Evolutionary conservation across 768 basidiomycete genomes (phyloP).

Genomic region (Xerocomellus intermedius): DNA sequence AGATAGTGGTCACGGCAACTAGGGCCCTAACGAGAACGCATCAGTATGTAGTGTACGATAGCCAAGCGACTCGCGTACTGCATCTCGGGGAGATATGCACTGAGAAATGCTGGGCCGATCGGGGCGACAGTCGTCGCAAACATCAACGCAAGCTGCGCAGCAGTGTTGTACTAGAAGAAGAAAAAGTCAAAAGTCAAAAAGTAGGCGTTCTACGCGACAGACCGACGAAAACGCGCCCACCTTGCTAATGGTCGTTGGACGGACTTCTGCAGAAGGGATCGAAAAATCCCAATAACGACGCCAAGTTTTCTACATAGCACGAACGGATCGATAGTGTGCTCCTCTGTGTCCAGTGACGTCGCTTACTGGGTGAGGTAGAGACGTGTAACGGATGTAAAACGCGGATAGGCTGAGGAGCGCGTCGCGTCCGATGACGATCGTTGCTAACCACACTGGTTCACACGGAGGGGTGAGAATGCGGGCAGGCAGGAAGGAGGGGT

Average conservation of each 20-base stretch:
- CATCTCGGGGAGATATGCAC: conserved; percentile 55
- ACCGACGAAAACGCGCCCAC: conserved; percentile 34
- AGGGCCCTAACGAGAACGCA: conserved; percentile 55
- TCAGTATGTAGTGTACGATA: background rate
- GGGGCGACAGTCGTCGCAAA: conserved; percentile 85
- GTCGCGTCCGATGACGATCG: conserved; percentile 87
- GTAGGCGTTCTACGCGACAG: background rate
- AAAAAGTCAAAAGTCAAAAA: background rate
- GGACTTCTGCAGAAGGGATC: conserved; percentile 92
- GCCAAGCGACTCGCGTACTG: conserved; percentile 56
- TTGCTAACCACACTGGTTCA: conserved; percentile 73
- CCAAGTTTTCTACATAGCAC: conserved; percentile 75
- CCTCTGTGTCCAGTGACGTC: background rate
- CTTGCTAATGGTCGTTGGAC: conserved; percentile 93
- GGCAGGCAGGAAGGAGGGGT: background rate
- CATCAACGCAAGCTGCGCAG: conserved; percentile 89
- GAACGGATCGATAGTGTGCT: conserved; percentile 1
- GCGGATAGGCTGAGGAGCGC: conserved; percentile 82
- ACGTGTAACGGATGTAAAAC: conserved; percentile 90
- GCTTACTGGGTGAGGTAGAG: conserved; percentile 78
- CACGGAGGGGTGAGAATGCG: background rate
- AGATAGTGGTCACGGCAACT: conserved; percentile 88
- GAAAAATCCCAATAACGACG: conserved; percentile 94
- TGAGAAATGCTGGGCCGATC: conserved; percentile 60
- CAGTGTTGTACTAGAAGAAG: conserved; percentile 79